phyloP scores from a whole-genome alignment of 2,329 filamentous ascomycete species.

The Exophiala alcalophila region DNA sequence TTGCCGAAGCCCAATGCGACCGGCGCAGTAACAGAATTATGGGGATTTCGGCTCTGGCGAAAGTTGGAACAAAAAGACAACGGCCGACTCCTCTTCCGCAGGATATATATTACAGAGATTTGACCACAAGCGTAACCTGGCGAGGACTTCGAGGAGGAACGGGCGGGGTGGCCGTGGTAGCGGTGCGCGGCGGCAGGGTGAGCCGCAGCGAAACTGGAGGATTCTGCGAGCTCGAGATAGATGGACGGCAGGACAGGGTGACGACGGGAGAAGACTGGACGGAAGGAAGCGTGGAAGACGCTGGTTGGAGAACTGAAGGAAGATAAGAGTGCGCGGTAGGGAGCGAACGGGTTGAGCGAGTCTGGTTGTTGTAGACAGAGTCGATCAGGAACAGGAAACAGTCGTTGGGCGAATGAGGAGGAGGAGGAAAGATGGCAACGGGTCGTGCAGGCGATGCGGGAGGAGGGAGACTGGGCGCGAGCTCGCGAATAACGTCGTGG shows the following conservation, averaged over 20 bases:
- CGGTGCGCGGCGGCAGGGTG: constrained; percentile 1
- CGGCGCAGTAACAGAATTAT: constrained; percentile 20
- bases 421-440: constrained; percentile 7
- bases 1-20: constrained; percentile 18
- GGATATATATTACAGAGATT: constrained; percentile 17
- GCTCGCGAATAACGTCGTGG: too few relatives aligned
- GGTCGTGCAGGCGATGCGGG: too few relatives aligned
- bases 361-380: constrained; percentile 8
- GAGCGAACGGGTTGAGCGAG: constrained; percentile 17
- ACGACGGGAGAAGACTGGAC: constrained; percentile 2
- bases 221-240: constrained; percentile 7
- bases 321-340: constrained; percentile 15
- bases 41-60: too few relatives aligned
- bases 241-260: constrained; percentile 5
- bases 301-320: constrained; percentile 17
- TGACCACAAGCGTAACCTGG: constrained; percentile 9
- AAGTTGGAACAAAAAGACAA: too few relatives aligned
- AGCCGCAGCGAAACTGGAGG: constrained; percentile 8
- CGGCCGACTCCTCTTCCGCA: too few relatives aligned
- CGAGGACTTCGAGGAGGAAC: constrained; percentile 12
- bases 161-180: constrained; percentile 12
- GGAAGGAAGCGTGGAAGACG: constrained; percentile 6
- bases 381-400: constrained; percentile 25
- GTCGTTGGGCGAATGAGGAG: constrained; percentile 17
- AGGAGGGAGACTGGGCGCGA: too few relatives aligned